Percentiles rank a stretch among this genome's conserved stretches.
These are phyloP conservation scores for Chrysopogon serrulatus DNA, from an alignment of 176 grass and related monocot species.

Conservation along the genomic window DNA sequence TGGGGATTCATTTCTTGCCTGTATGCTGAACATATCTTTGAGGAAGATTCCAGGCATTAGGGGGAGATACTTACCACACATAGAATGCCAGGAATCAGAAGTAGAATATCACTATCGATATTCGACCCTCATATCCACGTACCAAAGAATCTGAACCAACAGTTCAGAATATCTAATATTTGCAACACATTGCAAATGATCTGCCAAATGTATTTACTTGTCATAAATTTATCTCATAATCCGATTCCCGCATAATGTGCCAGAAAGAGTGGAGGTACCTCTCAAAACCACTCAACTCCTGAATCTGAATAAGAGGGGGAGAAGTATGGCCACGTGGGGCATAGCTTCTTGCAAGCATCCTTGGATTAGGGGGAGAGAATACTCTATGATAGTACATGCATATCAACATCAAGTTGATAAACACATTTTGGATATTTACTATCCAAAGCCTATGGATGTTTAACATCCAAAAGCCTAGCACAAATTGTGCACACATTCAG, in stretches of 20 bases:
- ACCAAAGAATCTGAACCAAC: neutral
- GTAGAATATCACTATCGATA: neutral
- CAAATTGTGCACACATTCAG: neutral
- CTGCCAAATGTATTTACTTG: neutral
- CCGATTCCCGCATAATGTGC: neutral
- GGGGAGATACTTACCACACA: neutral
- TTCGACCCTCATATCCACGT: neutral
- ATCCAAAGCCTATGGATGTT: neutral
- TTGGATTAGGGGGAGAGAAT: neutral
- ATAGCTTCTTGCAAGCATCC: neutral
- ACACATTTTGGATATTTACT: neutral
- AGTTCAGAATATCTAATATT: neutral
- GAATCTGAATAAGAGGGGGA: neutral
- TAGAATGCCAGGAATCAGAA: neutral
- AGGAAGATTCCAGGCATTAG: neutral
- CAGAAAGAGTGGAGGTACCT: neutral
- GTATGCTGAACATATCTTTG: neutral
- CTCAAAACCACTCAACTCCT: neutral
- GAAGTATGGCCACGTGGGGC: neutral
- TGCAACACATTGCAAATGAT: neutral
- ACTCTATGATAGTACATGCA: neutral
- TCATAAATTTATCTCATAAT: neutral
- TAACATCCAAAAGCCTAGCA: neutral
- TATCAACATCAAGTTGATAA: neutral
- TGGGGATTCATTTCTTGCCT: neutral